Conservation (phyloP, 2,329 filamentous ascomycete genomes). For the Scedosporium boydii region DNA sequence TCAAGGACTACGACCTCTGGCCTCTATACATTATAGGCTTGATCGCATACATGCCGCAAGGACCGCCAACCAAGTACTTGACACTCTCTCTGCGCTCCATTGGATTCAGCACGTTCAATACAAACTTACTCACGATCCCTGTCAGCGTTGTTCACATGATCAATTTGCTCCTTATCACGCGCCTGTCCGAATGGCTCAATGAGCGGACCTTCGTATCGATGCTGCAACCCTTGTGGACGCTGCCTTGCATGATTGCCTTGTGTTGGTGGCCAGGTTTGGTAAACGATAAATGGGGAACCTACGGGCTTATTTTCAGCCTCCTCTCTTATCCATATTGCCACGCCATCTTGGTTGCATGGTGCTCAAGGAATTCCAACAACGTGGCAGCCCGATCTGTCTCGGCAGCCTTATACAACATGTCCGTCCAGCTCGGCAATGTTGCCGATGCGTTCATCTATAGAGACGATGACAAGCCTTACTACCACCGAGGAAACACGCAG, state of each 20-base stretch:
- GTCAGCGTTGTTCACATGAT: slow-evolving; percentile 22
- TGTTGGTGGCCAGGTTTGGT: slow-evolving; percentile 16
- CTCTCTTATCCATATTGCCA: slow-evolving; percentile 21
- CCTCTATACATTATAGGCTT: slow-evolving; percentile 42
- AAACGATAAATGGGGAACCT: slow-evolving; percentile 22
- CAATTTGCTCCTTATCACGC: slow-evolving; percentile 35
- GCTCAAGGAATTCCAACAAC: slow-evolving; percentile 46
- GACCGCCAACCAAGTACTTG: slow-evolving; percentile 26
- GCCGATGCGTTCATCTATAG: slow-evolving; percentile 33
- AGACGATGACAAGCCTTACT: slow-evolving; percentile 19
- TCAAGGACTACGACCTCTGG: slow-evolving; percentile 47
- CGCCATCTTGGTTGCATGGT: slow-evolving; percentile 47
- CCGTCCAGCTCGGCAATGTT: slow-evolving; percentile 22
- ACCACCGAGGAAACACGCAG: slow-evolving; percentile 36
- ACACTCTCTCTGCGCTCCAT: slow-evolving; percentile 39
- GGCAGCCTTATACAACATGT: slow-evolving; percentile 46
- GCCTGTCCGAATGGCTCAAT: slow-evolving; percentile 32
- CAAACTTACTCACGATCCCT: slow-evolving; percentile 46
- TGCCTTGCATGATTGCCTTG: slow-evolving; percentile 42
- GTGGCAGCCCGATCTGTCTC: slow-evolving; percentile 50
- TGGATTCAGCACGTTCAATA: slow-evolving; percentile 41
- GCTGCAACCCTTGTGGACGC: slow-evolving; percentile 40
- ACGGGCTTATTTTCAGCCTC: slow-evolving; percentile 22
- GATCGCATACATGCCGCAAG: slow-evolving; percentile 21
- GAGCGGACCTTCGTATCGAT: slow-evolving; percentile 32